Evolutionary conservation across 1,284 basidiomycete genomes (phyloP).

Genomic region (Leccinum huronense): DNA sequence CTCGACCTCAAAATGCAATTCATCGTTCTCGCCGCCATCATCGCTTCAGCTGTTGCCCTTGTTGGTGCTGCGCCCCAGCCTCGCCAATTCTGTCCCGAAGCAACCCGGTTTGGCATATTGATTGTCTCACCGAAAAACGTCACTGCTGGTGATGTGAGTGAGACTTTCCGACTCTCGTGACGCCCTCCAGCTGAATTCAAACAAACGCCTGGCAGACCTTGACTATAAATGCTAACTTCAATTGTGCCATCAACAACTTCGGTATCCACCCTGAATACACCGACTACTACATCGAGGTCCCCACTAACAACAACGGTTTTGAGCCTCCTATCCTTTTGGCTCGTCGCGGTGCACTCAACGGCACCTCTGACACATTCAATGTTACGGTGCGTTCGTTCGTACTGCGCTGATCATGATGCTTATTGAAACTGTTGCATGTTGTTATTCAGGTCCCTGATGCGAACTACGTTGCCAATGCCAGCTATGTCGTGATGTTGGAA

Average conservation of each 20-base stretch:
- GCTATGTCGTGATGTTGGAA: conserved; percentile 15
- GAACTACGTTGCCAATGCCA: conserved; percentile 23
- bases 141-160: conserved; percentile 30
- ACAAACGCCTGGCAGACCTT: not conserved
- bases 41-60: conserved; percentile 17
- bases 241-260: conserved; percentile 25
- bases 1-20: conserved; percentile 8
- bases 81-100: conserved; percentile 29
- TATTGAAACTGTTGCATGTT: not conserved
- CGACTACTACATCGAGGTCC: conserved; percentile 36
- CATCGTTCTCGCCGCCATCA: conserved; percentile 15
- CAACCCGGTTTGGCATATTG: conserved; percentile 25
- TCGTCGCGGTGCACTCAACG: conserved; percentile 17
- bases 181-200: conserved; percentile 7
- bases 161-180: not conserved
- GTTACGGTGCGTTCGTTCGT: not conserved
- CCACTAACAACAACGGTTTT: conserved; percentile 32
- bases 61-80: conserved; percentile 22
- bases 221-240: conserved; percentile 26
- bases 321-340: conserved; percentile 34
- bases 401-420: not conserved
- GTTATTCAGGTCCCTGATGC: conserved; percentile 29
- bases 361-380: not conserved
- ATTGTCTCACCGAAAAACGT: conserved; percentile 25
- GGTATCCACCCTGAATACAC: conserved; percentile 25